A percentile compares a stretch with the other conserved stretches of the same genome.
Conservation (phyloP, 1,284 basidiomycete species). For the Phaffia rhodozyma region DNA sequence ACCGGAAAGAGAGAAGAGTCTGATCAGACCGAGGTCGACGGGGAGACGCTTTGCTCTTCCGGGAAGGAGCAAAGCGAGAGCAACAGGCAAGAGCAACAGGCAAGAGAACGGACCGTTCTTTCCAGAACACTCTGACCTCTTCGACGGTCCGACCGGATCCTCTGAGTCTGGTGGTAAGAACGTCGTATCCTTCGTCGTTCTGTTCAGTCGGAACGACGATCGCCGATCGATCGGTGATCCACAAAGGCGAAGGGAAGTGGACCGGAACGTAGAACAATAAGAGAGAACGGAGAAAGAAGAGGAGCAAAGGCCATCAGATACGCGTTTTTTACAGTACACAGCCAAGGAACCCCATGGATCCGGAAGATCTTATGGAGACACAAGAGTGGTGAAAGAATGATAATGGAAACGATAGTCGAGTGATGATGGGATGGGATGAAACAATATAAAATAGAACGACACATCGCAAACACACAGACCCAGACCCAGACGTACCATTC, state of each 20-base stretch:
- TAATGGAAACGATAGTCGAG: no score
- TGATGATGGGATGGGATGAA: no score
- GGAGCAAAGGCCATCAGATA: neutral
- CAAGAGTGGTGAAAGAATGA: no score
- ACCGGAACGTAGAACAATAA: no score
- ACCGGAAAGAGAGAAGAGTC: neutral
- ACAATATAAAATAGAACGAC: no score
- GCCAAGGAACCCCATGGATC: neutral
- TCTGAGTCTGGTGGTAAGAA: constrained; percentile 75
- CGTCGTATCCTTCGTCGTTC: constrained; percentile 72
- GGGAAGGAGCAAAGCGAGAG: neutral
- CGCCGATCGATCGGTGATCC: no score
- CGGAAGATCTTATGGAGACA: constrained; percentile 21
- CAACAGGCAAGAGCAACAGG: neutral
- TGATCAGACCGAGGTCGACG: neutral
- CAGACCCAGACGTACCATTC: constrained; percentile 36
- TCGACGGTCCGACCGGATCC: constrained; percentile 77
- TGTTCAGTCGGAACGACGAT: no score
- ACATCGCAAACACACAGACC: neutral
- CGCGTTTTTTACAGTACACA: neutral
- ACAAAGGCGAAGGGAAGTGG: no score
- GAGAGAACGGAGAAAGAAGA: neutral
- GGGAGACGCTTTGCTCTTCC: neutral
- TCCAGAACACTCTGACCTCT: constrained; percentile 75
- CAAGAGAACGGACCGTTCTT: constrained; percentile 53